A percentile compares a stretch with the other conserved stretches of the same genome.
These are phyloP conservation scores for Paspalum vaginatum DNA, from an alignment of 176 grass and related monocot genomes.

Conservation along the genomic window DNA sequence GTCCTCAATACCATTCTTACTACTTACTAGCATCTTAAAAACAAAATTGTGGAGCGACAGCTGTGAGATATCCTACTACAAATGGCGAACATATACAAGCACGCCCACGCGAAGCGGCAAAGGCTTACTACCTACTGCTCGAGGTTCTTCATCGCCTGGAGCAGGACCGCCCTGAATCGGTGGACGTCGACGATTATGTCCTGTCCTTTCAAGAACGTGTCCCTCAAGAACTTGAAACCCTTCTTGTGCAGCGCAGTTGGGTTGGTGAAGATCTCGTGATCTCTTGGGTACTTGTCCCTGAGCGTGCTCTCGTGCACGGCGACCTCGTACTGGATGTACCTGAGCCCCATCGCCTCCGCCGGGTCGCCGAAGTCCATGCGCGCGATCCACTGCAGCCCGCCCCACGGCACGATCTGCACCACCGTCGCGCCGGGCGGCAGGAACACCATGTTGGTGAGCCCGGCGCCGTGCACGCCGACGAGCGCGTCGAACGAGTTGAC, in stretches of 20 bases:
- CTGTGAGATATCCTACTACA: not conserved
- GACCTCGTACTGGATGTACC: conserved; percentile 80
- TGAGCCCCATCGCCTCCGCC: conserved; percentile 75
- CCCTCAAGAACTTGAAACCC: conserved; percentile 51
- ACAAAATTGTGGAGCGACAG: too few relatives aligned
- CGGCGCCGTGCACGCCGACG: conserved; percentile 85
- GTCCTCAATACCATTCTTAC: too few relatives aligned
- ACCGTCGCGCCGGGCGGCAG: conserved; percentile 63
- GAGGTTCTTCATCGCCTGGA: conserved; percentile 51
- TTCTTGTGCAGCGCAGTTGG: conserved; percentile 65
- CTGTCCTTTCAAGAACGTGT: conserved; percentile 80
- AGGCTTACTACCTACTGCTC: conserved; percentile 25
- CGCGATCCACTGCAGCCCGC: conserved; percentile 76
- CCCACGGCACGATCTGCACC: conserved; percentile 91
- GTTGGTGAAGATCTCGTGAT: conserved; percentile 67
- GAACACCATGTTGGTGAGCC: conserved; percentile 88
- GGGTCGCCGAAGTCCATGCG: conserved; percentile 78
- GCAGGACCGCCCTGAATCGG: conserved; percentile 53
- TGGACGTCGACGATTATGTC: conserved; percentile 64
- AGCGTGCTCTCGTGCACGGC: conserved; percentile 73
- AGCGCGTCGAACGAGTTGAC: conserved; percentile 84
- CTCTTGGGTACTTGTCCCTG: conserved; percentile 61
- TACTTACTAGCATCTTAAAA: too few relatives aligned
- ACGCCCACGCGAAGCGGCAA: not conserved
- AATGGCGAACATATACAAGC: not conserved